Evolutionary conservation across 2,329 filamentous ascomycete species (phyloP), one percentile per base, ranked within the genome.

Genomic region (Colletotrichum euphorbiae): DNA sequence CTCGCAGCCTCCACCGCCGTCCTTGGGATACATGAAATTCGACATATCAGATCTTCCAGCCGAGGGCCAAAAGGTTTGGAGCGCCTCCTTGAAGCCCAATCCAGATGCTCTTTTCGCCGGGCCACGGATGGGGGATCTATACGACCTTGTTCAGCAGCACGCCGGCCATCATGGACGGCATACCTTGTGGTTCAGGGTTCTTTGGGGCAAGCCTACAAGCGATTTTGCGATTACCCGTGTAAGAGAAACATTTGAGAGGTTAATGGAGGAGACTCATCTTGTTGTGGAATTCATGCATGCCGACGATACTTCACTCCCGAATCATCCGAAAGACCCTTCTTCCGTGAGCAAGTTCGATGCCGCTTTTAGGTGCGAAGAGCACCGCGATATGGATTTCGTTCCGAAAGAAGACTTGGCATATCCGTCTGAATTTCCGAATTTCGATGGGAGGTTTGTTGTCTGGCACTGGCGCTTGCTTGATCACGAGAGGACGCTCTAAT

Each of bases 101-200:
- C 15, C 40, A 4, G 56, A 46, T 3, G 15, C 33, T 1, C 11
- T 42, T n/a, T 33, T 5, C 3, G 15, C 4, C 3, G 71, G 69
- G 6, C 38, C 72, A 36, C 70, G 69, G 28, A 73, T 73, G 71
- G 71, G 67, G n/a, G 36, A 63, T 31, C 65, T 73, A 28, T 73
- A 70, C 48, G 71, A 73, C 28, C 17, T 69, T 2, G 70, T 68
- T 15, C 67, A 67, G 31, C 31, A 62, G 38, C 17, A 36, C 15
- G 57, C 45, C 12, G 67, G 66, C 4, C 61, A 69, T 19, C 66
- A 69, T 33, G 66, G 66, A 15, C 54, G 66, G 17, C 66, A 69
- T 2, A 59, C 66, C 5, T 33, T 69, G 17, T 69, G 66, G 66
- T 69, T 69, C 55, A 42, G 66, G 3, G 66, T 69, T 3, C 54